phyloP scores from a whole-genome alignment of 305 asterid genomes.

The Fraxinus dipetala region DNA sequence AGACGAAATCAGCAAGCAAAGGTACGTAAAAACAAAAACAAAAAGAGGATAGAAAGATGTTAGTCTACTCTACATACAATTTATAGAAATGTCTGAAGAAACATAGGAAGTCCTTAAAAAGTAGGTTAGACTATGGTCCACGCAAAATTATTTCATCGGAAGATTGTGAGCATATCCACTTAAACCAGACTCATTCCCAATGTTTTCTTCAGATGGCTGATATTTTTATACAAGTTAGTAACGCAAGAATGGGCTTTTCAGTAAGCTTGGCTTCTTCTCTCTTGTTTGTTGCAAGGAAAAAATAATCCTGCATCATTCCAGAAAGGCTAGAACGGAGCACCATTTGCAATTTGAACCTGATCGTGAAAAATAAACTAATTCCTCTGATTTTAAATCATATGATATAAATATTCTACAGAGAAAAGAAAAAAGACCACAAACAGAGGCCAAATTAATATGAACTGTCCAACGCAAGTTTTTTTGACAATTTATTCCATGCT shows the following conservation, averaged over 20 bases:
- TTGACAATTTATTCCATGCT: background rate
- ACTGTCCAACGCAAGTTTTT: background rate
- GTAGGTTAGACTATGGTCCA: background rate
- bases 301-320: too few species aligned
- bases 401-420: background rate
- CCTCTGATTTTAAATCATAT: too few species aligned
- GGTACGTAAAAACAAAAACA: background rate
- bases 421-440: background rate
- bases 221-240: background rate
- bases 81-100: background rate
- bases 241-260: background rate
- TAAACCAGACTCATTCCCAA: background rate
- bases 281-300: background rate
- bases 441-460: background rate
- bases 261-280: background rate
- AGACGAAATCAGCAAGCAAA: constrained; percentile 17
- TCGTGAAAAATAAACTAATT: too few species aligned
- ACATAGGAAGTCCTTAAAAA: too few species aligned
- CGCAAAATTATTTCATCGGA: background rate
- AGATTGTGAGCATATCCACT: background rate
- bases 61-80: background rate
- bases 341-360: background rate
- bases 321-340: too few species aligned
- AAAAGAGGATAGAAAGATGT: background rate
- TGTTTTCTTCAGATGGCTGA: background rate